phyloP scores from a whole-genome alignment of 139 green algal species.

The Chlorella sp. region DNA sequence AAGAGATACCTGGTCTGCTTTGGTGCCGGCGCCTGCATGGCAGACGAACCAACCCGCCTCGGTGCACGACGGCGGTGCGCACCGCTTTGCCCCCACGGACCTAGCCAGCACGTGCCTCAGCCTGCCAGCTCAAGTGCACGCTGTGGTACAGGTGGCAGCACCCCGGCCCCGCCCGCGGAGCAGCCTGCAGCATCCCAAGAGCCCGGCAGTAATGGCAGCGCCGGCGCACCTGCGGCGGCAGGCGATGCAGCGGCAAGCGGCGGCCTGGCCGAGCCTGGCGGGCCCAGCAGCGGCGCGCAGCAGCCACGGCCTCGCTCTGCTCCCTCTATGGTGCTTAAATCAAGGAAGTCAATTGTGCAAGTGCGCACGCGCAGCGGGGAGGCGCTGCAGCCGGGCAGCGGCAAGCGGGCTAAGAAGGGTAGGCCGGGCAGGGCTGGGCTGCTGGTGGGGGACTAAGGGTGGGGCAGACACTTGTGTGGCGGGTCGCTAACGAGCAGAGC shows the following conservation, averaged over 20 bases:
- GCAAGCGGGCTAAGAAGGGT: constrained; percentile 52
- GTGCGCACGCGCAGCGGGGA: constrained; percentile 25
- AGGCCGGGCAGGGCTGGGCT: constrained; percentile 16
- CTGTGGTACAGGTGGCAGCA: neutral
- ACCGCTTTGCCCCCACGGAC: too few relatives aligned
- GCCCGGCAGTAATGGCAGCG: neutral
- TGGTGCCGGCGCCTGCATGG: neutral
- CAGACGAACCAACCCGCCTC: neutral
- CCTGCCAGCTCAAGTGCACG: neutral
- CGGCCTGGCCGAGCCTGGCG: too few relatives aligned
- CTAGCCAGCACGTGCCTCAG: neutral
- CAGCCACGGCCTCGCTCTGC: neutral
- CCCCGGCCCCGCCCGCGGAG: neutral
- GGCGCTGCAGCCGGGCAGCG: neutral
- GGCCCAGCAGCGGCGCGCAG: too few relatives aligned
- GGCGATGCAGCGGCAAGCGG: neutral
- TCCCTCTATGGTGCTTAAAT: constrained; percentile 38
- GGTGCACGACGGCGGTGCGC: neutral
- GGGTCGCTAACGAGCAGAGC: too few relatives aligned
- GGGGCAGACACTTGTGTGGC: neutral
- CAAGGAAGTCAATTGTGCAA: constrained; percentile 50
- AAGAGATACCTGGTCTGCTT: neutral
- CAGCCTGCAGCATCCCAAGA: neutral
- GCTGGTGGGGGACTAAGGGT: neutral
- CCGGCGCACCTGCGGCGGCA: neutral